These are phyloP conservation scores for Saksenaea vasiformis DNA, from an alignment of 371 early-diverging fungal genomes.

Conservation along the genomic window DNA sequence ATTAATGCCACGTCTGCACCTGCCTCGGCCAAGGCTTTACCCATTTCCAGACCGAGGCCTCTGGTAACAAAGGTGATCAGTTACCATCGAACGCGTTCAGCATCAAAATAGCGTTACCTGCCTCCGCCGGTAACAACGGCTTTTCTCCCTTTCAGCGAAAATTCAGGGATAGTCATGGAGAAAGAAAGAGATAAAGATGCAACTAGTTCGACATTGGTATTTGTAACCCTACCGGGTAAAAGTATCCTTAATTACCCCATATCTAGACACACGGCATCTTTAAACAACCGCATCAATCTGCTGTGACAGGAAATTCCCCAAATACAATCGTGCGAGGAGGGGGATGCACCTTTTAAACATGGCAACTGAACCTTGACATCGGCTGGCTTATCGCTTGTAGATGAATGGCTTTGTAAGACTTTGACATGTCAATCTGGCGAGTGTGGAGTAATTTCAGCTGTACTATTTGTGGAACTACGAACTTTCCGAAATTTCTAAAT, in stretches of 20 bases:
- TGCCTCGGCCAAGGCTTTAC: conserved; percentile 46
- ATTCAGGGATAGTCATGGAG: conserved; percentile 34
- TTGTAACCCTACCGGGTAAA: not conserved
- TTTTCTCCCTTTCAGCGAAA: conserved; percentile 45
- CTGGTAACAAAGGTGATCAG: conserved; percentile 12
- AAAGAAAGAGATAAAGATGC: conserved; percentile 7
- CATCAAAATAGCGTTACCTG: conserved; percentile 21
- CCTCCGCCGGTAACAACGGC: conserved; percentile 50
- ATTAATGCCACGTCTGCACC: conserved; percentile 52
- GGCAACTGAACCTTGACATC: no score
- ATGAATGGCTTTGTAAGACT: no score
- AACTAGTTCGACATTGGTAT: not conserved
- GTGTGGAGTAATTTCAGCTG: no score
- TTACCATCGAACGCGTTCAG: not conserved
- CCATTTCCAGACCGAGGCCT: conserved; percentile 49
- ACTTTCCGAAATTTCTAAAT: no score
- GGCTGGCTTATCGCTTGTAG: no score
- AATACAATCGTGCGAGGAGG: no score
- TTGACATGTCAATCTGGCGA: no score
- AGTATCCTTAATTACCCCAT: not conserved
- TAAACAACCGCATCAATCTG: no score
- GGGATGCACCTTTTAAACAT: no score
- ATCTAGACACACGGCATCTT: no score
- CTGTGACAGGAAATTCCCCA: no score
- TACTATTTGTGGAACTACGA: no score